These are phyloP conservation scores for Boletellus ananiceps DNA, from an alignment of 768 basidiomycete species.

Conservation along the genomic window DNA sequence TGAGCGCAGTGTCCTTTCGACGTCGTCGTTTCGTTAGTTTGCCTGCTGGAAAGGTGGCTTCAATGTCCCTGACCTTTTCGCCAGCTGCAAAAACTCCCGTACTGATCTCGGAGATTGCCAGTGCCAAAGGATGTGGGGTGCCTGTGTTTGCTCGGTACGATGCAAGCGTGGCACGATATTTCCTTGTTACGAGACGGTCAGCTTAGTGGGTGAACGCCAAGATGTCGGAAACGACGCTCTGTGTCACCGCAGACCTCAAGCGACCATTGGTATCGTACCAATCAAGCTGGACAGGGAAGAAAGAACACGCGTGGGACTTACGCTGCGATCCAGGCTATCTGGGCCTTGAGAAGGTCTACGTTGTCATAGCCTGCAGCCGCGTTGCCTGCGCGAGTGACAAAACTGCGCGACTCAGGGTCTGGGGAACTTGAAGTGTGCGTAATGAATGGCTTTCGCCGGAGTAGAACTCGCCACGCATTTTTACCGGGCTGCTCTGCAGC, in stretches of 20 bases:
- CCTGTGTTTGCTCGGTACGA: slow-evolving; percentile 47
- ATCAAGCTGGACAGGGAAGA: not conserved
- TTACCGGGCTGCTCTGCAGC: slow-evolving; percentile 1
- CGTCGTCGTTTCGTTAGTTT: slow-evolving; percentile 9
- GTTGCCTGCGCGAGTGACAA: not conserved
- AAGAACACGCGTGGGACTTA: slow-evolving; percentile 8
- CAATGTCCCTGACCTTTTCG: not conserved
- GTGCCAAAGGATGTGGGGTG: slow-evolving; percentile 31
- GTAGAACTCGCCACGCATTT: slow-evolving; percentile 18
- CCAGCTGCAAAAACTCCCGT: not conserved
- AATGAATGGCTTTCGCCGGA: slow-evolving; percentile 19
- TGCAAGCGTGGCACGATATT: slow-evolving; percentile 39
- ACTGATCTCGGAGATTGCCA: slow-evolving; percentile 6
- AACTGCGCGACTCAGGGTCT: not conserved
- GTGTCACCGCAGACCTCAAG: not conserved
- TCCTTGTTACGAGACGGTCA: slow-evolving; percentile 29
- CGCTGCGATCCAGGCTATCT: slow-evolving; percentile 17
- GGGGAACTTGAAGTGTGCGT: not conserved
- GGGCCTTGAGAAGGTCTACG: slow-evolving; percentile 9
- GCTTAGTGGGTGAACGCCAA: not conserved
- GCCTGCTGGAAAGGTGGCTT: not conserved
- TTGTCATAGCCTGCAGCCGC: slow-evolving; percentile 3
- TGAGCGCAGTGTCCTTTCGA: not conserved
- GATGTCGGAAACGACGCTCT: not conserved
- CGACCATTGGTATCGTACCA: not conserved